Conservation (phyloP, 495 filamentous ascomycete species). For the Daldinia grandis region DNA sequence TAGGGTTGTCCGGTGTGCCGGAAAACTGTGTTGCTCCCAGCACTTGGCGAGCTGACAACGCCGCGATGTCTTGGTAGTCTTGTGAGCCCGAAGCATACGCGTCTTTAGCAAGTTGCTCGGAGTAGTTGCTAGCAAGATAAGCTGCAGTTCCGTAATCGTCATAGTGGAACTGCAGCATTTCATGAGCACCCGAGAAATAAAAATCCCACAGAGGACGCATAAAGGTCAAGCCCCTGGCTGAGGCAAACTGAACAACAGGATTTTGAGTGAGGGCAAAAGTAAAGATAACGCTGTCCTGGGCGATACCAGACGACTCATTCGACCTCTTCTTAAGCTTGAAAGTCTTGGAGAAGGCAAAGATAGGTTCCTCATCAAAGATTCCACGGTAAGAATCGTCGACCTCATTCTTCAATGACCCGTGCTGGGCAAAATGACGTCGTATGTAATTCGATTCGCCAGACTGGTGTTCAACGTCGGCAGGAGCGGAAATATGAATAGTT, state of each 20-base stretch:
- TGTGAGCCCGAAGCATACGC: conserved; percentile 72
- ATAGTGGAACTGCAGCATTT: conserved; percentile 78
- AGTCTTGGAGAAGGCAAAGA: conserved; percentile 89
- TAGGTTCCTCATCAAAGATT: conserved; percentile 85
- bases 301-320: conserved; percentile 25
- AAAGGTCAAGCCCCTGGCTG: conserved; percentile 76
- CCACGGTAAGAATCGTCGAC: conserved; percentile 70
- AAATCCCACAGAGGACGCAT: conserved; percentile 91
- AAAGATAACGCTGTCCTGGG: conserved; percentile 70
- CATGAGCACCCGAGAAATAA: conserved; percentile 69
- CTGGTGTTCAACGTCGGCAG: conserved; percentile 70
- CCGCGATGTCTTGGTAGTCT: conserved; percentile 88
- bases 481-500: conserved; percentile 77
- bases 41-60: conserved; percentile 88
- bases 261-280: conserved; percentile 86
- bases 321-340: conserved; percentile 61
- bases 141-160: conserved; percentile 71
- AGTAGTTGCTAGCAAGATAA: conserved; percentile 77
- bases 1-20: conserved; percentile 82
- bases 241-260: conserved; percentile 86
- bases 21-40: conserved; percentile 89
- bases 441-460: conserved; percentile 73
- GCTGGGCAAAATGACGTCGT: conserved; percentile 75
- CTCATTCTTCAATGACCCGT: conserved; percentile 65
- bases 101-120: conserved; percentile 76